Evolutionary conservation across 2,329 filamentous ascomycete genomes (phyloP).

Genomic region (Didymella keratinophila): DNA sequence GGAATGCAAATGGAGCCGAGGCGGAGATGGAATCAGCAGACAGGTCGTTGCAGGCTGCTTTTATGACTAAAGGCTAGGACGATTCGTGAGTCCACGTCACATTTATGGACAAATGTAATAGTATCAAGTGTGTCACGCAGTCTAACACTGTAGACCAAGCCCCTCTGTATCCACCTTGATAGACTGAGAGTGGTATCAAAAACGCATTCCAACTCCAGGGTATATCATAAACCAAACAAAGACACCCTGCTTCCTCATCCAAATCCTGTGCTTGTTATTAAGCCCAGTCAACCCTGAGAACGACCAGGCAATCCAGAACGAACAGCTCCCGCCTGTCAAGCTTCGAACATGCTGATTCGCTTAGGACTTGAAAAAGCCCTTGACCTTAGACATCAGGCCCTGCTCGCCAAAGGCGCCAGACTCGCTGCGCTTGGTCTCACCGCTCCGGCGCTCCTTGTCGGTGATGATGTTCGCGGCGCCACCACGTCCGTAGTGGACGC

Average conservation of each 20-base stretch:
- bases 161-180: slow-evolving; percentile 1
- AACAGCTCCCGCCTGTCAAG: neutral
- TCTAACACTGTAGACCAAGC: neutral
- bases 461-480: slow-evolving; percentile 72
- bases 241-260: slow-evolving; percentile 15
- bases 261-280: neutral
- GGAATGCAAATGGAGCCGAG: neutral
- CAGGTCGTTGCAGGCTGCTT: neutral
- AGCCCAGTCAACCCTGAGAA: neutral
- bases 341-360: neutral
- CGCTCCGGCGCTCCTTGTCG: slow-evolving; percentile 46
- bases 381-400: slow-evolving; percentile 62
- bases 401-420: slow-evolving; percentile 27
- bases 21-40: neutral
- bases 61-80: neutral
- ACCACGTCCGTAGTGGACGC: slow-evolving; percentile 74
- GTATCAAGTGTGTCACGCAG: slow-evolving; percentile 6
- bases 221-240: slow-evolving; percentile 20
- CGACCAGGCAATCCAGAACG: neutral
- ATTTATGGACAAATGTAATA: neutral
- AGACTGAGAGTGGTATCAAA: slow-evolving; percentile 18
- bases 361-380: slow-evolving; percentile 57
- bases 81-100: neutral
- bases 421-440: slow-evolving; percentile 41
- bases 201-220: slow-evolving; percentile 20